A percentile compares a stretch with the other conserved stretches of the same genome.
phyloP scores from a whole-genome alignment of 306 rosid species.

The Quercus aquifolioides region DNA sequence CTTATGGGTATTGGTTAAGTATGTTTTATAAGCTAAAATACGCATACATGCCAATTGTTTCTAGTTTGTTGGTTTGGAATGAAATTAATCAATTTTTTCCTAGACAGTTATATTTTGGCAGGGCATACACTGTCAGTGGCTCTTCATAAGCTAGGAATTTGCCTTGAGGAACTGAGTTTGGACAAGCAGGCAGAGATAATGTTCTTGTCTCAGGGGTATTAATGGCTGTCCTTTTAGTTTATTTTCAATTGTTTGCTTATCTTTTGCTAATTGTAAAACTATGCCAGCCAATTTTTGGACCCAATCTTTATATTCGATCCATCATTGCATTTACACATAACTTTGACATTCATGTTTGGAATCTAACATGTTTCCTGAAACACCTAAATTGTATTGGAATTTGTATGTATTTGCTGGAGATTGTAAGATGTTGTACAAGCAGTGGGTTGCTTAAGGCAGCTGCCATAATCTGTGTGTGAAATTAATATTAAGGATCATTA shows the following conservation, averaged over 20 bases:
- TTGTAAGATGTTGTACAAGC: neutral
- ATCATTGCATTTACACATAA: no score
- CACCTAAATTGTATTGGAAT: neutral
- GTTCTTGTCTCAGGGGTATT: slow-evolving; percentile 78
- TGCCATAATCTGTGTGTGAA: no score
- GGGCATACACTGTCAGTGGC: slow-evolving; percentile 84
- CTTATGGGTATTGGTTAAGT: neutral
- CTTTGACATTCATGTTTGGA: neutral
- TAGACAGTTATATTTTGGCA: slow-evolving; percentile 98
- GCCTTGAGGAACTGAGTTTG: slow-evolving; percentile 57
- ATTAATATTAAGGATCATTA: neutral
- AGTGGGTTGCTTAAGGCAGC: no score
- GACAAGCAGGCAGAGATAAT: slow-evolving; percentile 87
- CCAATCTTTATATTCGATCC: neutral
- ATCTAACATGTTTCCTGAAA: no score
- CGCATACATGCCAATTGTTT: slow-evolving; percentile 9
- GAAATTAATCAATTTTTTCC: slow-evolving; percentile 48
- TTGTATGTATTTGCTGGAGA: neutral
- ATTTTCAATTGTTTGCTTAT: slow-evolving; percentile 6
- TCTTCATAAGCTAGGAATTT: slow-evolving; percentile 75
- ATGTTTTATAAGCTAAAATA: neutral
- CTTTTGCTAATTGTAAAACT: slow-evolving; percentile 14
- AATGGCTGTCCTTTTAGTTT: slow-evolving; percentile 8
- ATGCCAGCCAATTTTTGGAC: neutral
- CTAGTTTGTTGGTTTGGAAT: slow-evolving; percentile 14